Evolutionary conservation across 768 basidiomycete genomes (phyloP), one percentile per base, ranked within the genome.

Genomic region (Amanita pseudoporphyria): DNA sequence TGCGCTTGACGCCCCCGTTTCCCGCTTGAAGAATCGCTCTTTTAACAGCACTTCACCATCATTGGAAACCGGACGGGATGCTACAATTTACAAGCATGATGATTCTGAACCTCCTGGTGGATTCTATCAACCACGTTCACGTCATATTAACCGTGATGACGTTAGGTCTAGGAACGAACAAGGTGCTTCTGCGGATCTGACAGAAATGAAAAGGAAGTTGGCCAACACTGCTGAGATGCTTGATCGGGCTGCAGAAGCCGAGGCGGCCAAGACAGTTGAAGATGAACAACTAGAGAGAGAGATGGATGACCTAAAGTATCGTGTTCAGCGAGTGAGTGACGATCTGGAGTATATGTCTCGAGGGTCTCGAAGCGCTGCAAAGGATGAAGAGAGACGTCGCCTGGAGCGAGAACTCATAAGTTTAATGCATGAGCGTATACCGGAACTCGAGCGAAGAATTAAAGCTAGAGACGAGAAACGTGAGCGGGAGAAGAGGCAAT

Each of bases 271-370:
- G 37, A 81, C 84, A 0, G 78, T 71, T 2, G 93, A 95, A 53
- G 93, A 97, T 58, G 93, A 96, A 49, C 85, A 76, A 44, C 72
- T 99, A n/a, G 89, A 94, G 47, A 76, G 84, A 39, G 96, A 98
- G 65, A 75, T 96, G 68, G 78, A 84, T 6, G 89, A 94, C 55
- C 69, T 99, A 41, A 80, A 79, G 38, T 90, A 89, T 59, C 78
- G 85, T 24, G 90, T 96, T 40, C 80, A 81, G 60, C 72, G 93
- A 18, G 76, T 99, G 3, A 84, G 89, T 60, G 91, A 96, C 44
- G 95, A 98, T 63, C 70, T 99, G 26, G 92, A 96, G 36, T 88
- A 93, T 55, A 81, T 83, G 47, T 78, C 81, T 2, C 79, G 84
- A 6, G 87, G 90, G 0, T 80, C 90, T 1, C 75, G 82, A 51